Evolutionary conservation across 805 yeast genomes (phyloP).

Genomic region (Nakazawaea peltata): DNA sequence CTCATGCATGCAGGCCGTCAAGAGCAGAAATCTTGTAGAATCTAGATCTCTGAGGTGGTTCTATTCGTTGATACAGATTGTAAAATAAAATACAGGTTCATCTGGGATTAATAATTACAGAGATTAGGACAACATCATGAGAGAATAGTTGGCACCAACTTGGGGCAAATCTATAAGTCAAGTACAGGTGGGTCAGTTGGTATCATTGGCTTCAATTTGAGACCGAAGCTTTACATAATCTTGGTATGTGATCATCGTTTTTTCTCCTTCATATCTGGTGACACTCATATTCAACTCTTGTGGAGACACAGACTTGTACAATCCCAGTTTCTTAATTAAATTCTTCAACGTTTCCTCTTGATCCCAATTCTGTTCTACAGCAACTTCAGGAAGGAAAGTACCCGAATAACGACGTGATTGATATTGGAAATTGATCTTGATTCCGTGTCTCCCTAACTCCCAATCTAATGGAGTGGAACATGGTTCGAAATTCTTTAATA

Average conservation of each 20-base stretch:
- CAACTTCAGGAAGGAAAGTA: constrained; percentile 88
- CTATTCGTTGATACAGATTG: no score
- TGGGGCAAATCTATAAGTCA: no score
- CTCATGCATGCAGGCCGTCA: no score
- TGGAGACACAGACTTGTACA: constrained; percentile 18
- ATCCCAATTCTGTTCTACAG: constrained; percentile 80
- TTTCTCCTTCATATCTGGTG: constrained; percentile 49
- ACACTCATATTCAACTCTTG: constrained; percentile 32
- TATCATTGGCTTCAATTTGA: no score
- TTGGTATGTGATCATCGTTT: constrained; percentile 29
- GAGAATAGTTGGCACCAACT: no score
- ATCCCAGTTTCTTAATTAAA: constrained; percentile 69
- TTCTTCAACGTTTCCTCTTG: constrained; percentile 62
- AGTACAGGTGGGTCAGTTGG: no score
- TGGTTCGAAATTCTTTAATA: constrained; percentile 49
- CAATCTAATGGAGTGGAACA: constrained; percentile 56
- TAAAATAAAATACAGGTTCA: no score
- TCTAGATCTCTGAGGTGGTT: no score
- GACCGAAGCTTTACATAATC: background rate
- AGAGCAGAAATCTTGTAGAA: no score
- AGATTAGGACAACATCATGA: no score
- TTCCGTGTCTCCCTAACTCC: constrained; percentile 79
- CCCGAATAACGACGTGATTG: constrained; percentile 44
- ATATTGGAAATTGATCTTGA: constrained; percentile 45
- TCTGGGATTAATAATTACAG: no score